A percentile compares a stretch with the other conserved stretches of the same genome.
These are phyloP conservation scores for Lepidium sativum DNA, from an alignment of 345 rosid genomes.

Conservation along the genomic window DNA sequence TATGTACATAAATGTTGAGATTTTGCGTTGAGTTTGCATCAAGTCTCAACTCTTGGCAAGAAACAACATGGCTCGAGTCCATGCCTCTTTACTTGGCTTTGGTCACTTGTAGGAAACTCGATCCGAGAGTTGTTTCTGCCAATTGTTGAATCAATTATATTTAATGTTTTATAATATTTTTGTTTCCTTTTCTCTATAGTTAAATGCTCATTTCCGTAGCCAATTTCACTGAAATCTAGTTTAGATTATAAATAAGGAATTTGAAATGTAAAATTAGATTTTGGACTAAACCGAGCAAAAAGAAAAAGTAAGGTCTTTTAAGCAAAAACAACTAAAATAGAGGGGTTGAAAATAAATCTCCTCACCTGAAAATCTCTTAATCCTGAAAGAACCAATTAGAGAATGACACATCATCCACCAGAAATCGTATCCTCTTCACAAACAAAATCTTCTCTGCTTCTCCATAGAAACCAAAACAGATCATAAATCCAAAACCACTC, in stretches of 20 bases:
- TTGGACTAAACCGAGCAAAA: background rate
- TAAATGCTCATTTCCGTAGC: no score
- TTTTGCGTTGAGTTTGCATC: constrained; percentile 11
- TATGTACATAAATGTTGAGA: constrained; percentile 2
- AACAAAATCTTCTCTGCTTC: constrained; percentile 11
- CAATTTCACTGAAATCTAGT: no score
- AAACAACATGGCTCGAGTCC: background rate
- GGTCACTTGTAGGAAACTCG: background rate
- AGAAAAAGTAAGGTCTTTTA: background rate
- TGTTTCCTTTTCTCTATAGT: background rate
- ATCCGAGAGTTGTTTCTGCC: background rate
- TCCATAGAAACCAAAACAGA: background rate
- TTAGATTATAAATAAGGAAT: no score
- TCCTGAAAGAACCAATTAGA: constrained; percentile 28
- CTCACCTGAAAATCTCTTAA: constrained; percentile 14
- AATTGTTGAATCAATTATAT: background rate
- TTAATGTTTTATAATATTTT: background rate
- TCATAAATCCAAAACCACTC: constrained; percentile 18
- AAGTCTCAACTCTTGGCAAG: background rate
- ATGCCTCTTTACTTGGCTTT: background rate
- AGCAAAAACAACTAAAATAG: background rate
- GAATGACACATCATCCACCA: constrained; percentile 13
- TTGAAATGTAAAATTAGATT: no score
- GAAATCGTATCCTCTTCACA: constrained; percentile 31
- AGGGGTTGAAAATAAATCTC: background rate